These are phyloP conservation scores for Colletotrichum aenigma DNA, from an alignment of 2,329 filamentous ascomycete species.

Conservation along the genomic window DNA sequence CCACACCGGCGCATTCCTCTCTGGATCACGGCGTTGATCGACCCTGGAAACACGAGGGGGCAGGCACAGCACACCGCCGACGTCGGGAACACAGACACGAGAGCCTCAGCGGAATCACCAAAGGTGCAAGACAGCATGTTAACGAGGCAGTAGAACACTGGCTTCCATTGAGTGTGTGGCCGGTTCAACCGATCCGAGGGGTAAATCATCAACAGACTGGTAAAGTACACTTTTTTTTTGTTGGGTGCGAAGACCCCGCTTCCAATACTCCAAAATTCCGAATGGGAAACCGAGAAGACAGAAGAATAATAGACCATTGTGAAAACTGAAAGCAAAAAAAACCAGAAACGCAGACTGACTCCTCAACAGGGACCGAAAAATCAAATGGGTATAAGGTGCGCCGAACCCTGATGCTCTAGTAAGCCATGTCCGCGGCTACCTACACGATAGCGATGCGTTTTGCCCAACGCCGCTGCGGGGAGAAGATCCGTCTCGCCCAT, in stretches of 20 bases:
- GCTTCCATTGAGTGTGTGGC: neutral
- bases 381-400: conserved; percentile 17
- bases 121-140: neutral
- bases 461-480: neutral
- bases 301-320: neutral
- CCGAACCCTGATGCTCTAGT: conserved; percentile 2
- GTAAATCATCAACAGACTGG: neutral
- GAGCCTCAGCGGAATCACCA: neutral
- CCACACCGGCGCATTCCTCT: neutral
- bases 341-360: neutral
- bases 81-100: neutral
- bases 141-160: neutral
- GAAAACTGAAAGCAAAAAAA: neutral
- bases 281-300: too few relatives aligned
- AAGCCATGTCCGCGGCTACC: neutral
- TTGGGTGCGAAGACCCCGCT: neutral
- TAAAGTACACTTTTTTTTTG: neutral
- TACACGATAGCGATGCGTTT: neutral
- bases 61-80: neutral
- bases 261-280: neutral
- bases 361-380: neutral
- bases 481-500: neutral
- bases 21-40: neutral
- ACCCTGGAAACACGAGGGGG: neutral
- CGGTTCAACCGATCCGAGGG: neutral